Percentiles rank a stretch among this genome's conserved stretches.
Evolutionary conservation across 306 rosid genomes (phyloP).

Genomic region (Cucumis melo): DNA sequence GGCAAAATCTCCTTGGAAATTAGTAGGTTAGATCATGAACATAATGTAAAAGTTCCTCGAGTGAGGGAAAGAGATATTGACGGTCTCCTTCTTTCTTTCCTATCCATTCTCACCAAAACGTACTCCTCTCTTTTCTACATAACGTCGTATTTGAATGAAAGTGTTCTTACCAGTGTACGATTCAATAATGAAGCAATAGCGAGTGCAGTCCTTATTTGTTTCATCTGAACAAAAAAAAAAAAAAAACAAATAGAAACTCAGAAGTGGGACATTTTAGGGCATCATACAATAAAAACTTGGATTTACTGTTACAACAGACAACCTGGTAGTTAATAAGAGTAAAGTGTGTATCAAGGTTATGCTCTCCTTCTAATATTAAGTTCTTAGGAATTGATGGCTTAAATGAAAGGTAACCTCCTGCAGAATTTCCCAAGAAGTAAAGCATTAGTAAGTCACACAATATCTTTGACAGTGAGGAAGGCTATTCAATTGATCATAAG

Average conservation of each 20-base stretch:
- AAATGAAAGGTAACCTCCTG: slow-evolving; percentile 86
- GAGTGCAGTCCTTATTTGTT: slow-evolving; percentile 83
- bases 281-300: background rate
- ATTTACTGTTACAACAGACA: slow-evolving; percentile 28
- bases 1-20: background rate
- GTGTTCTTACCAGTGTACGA: slow-evolving; percentile 75
- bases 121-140: background rate
- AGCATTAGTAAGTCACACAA: background rate
- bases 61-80: background rate
- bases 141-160: background rate
- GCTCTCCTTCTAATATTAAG: slow-evolving; percentile 54
- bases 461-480: background rate
- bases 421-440: slow-evolving; percentile 16
- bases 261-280: background rate
- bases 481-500: background rate
- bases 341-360: slow-evolving; percentile 62
- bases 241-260: background rate
- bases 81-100: background rate
- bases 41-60: no score
- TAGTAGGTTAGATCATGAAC: background rate
- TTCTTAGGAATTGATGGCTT: slow-evolving; percentile 79
- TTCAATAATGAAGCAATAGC: slow-evolving; percentile 80
- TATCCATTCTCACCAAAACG: background rate
- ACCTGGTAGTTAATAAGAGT: slow-evolving; percentile 83
- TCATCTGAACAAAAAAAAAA: slow-evolving; percentile 35